Evolutionary conservation across 768 basidiomycete species (phyloP).

Genomic region (Lentinus tigrinus): DNA sequence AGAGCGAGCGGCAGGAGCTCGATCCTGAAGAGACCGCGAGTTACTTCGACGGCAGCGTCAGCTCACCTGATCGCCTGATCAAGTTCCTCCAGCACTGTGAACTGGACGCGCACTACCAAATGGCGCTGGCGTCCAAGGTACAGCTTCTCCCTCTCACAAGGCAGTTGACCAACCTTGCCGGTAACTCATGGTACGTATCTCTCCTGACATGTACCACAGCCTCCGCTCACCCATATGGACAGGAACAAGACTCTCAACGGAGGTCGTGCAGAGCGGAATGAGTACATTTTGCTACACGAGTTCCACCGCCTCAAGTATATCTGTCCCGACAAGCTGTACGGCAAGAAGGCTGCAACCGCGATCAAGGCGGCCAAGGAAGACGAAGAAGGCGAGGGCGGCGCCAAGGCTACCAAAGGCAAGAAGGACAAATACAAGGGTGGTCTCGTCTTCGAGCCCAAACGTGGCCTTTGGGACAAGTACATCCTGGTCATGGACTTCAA

Average conservation of each 20-base stretch:
- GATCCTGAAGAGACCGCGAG: constrained; percentile 92
- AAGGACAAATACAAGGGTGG: constrained; percentile 99
- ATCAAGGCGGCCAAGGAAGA: constrained; percentile 54
- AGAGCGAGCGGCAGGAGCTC: constrained; percentile 85
- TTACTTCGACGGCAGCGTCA: constrained; percentile 84
- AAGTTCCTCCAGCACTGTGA: constrained; percentile 94
- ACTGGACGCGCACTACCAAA: constrained; percentile 93
- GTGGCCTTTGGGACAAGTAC: constrained; percentile 93
- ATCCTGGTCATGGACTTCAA: constrained; percentile 99
- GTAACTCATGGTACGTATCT: constrained; percentile 83
- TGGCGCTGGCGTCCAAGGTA: constrained; percentile 94
- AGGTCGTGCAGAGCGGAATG: constrained; percentile 97
- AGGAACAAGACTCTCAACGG: constrained; percentile 98
- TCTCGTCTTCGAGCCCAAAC: constrained; percentile 94
- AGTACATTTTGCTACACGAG: constrained; percentile 97
- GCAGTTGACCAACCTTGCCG: constrained; percentile 93
- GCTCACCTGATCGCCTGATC: constrained; percentile 72
- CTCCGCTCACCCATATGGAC: not conserved
- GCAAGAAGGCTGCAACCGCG: constrained; percentile 61
- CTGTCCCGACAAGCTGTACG: constrained; percentile 91
- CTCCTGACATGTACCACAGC: not conserved
- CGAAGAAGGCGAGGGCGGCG: constrained; percentile 33
- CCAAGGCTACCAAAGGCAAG: constrained; percentile 62
- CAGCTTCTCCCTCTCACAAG: constrained; percentile 91
- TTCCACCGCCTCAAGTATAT: constrained; percentile 96